phyloP scores from a whole-genome alignment of 495 filamentous ascomycete genomes.

The Penicillium flavigenum region DNA sequence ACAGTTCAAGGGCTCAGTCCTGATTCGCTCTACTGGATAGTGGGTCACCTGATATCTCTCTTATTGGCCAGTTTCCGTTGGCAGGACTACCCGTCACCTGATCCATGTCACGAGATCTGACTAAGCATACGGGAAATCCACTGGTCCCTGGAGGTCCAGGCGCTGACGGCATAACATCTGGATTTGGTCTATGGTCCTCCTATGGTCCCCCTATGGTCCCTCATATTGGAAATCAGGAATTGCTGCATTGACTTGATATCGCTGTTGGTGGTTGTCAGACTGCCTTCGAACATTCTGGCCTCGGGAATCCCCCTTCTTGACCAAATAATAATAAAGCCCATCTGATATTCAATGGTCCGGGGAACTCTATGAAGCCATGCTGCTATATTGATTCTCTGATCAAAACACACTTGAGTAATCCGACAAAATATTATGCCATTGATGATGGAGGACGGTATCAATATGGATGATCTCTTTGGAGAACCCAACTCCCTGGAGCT shows the following conservation, averaged over 20 bases:
- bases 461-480: conserved; percentile 75
- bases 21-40: conserved; percentile 22
- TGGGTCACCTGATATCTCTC: neutral
- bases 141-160: conserved; percentile 8
- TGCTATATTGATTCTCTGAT: conserved; percentile 13
- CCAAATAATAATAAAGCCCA: conserved; percentile 9
- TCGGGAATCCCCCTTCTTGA: conserved; percentile 1
- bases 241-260: neutral
- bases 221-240: neutral
- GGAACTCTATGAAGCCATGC: conserved; percentile 17
- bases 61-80: conserved; percentile 26
- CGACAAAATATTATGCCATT: conserved; percentile 35
- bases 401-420: neutral
- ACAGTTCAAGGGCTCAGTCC: neutral
- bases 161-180: conserved; percentile 7
- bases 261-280: neutral
- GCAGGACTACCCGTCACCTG: conserved; percentile 29
- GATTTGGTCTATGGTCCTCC: neutral
- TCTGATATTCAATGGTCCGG: conserved; percentile 4
- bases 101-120: conserved; percentile 11
- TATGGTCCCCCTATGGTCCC: neutral
- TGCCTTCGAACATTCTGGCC: neutral
- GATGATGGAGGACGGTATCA: conserved; percentile 69
- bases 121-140: conserved; percentile 10
- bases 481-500: conserved; percentile 55